Conservation (phyloP, 345 rosid species). For the Lepidium didymum region DNA sequence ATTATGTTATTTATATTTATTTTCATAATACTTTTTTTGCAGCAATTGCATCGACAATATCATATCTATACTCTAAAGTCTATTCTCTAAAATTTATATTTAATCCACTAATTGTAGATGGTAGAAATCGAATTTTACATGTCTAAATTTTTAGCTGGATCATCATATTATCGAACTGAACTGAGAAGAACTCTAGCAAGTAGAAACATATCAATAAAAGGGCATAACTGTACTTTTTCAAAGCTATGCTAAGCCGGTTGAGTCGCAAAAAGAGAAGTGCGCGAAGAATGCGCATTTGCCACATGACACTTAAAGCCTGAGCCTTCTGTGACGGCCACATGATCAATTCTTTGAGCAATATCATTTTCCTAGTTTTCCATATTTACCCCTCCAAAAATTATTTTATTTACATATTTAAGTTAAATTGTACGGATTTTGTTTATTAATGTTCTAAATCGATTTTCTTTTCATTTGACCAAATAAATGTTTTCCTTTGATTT, state of each 20-base stretch:
- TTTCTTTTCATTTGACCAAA: neutral
- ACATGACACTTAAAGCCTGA: constrained; percentile 12
- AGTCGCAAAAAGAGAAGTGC: constrained; percentile 10
- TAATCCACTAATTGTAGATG: too few species aligned
- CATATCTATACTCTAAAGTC: too few species aligned
- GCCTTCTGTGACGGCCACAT: constrained; percentile 18
- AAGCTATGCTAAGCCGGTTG: neutral
- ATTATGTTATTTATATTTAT: too few species aligned
- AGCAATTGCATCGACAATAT: too few species aligned
- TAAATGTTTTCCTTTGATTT: constrained; percentile 4
- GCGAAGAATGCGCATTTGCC: constrained; percentile 20
- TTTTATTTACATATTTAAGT: too few species aligned
- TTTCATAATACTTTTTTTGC: too few species aligned
- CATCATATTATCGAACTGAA: too few species aligned
- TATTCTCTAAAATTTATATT: too few species aligned
- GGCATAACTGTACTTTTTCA: neutral
- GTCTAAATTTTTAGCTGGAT: too few species aligned
- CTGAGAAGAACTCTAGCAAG: too few species aligned
- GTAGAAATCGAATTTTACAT: too few species aligned
- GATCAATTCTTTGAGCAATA: neutral
- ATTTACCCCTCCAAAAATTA: neutral
- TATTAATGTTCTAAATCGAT: neutral
- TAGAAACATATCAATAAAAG: neutral
- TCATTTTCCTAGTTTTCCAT: neutral
- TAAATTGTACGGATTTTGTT: neutral